Evolutionary conservation across 129 eudicot species (phyloP).

Genomic region (Flaveria robusta): DNA sequence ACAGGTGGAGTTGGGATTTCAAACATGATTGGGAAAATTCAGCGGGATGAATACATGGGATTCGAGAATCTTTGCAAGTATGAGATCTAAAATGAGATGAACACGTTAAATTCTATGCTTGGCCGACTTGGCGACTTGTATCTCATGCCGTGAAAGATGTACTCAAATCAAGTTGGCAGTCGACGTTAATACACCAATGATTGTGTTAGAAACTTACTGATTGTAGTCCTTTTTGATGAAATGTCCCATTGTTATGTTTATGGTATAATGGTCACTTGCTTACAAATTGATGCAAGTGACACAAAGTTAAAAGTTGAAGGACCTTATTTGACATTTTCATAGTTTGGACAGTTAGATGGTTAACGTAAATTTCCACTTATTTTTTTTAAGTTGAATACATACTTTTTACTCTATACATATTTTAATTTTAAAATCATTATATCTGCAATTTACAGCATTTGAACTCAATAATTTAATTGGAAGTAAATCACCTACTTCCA

Average conservation of each 20-base stretch:
- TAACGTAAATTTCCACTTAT: background rate
- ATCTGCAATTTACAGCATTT: too few species aligned
- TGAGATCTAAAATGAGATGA: slow-evolving; percentile 27
- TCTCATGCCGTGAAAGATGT: background rate
- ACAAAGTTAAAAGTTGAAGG: background rate
- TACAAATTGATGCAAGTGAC: background rate
- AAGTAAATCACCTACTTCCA: too few species aligned
- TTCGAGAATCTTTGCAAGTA: slow-evolving; percentile 92
- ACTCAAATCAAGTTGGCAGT: background rate
- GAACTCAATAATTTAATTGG: too few species aligned
- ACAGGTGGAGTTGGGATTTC: slow-evolving; percentile 95
- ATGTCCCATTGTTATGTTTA: background rate
- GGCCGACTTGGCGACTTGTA: slow-evolving; percentile 12
- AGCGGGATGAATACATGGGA: slow-evolving; percentile 82
- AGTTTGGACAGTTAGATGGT: background rate
- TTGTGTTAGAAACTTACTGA: slow-evolving; percentile 3
- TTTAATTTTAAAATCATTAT: too few species aligned
- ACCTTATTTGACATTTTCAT: background rate
- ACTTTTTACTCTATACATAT: too few species aligned
- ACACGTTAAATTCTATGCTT: background rate
- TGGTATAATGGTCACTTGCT: slow-evolving; percentile 6
- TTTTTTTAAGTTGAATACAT: too few species aligned
- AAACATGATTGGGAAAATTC: slow-evolving; percentile 77
- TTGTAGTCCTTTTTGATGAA: background rate
- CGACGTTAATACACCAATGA: background rate